These are phyloP conservation scores for Gracilaria domingensis DNA, from an alignment of 23 red algal species.

Conservation along the genomic window DNA sequence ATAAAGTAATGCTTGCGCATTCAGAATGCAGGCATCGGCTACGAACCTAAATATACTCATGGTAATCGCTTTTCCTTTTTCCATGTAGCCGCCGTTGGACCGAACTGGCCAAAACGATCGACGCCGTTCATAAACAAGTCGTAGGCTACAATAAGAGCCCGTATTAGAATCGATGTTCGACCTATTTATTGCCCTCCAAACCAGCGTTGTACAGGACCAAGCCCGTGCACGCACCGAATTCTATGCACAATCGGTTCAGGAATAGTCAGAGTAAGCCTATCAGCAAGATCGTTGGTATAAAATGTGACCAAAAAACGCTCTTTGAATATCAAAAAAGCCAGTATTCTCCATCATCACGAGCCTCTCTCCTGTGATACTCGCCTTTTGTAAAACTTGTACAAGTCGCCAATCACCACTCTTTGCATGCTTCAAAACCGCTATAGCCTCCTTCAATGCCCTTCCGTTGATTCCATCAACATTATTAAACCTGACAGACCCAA, in stretches of 20 bases:
- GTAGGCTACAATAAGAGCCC: neutral
- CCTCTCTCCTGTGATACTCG: neutral
- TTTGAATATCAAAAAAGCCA: neutral
- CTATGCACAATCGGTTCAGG: neutral
- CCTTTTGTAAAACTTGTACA: neutral
- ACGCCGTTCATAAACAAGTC: slow-evolving; percentile 24
- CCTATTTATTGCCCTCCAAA: neutral
- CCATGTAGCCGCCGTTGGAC: neutral
- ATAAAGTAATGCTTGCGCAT: slow-evolving; percentile 6
- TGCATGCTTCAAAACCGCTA: neutral
- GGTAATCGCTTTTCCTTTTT: slow-evolving; percentile 4
- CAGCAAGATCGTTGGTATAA: neutral
- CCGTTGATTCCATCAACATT: slow-evolving; percentile 10
- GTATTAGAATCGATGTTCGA: neutral
- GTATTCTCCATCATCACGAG: neutral
- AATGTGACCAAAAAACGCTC: neutral
- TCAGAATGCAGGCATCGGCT: neutral
- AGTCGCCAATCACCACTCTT: neutral
- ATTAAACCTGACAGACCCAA: neutral
- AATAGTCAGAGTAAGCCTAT: neutral
- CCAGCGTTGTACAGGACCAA: slow-evolving; percentile 1
- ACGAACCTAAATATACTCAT: slow-evolving; percentile 30
- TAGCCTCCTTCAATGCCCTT: neutral
- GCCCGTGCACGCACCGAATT: neutral
- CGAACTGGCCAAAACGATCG: neutral